Evolutionary conservation across 2,329 filamentous ascomycete species (phyloP).

Genomic region (Chlorencoelia australis): DNA sequence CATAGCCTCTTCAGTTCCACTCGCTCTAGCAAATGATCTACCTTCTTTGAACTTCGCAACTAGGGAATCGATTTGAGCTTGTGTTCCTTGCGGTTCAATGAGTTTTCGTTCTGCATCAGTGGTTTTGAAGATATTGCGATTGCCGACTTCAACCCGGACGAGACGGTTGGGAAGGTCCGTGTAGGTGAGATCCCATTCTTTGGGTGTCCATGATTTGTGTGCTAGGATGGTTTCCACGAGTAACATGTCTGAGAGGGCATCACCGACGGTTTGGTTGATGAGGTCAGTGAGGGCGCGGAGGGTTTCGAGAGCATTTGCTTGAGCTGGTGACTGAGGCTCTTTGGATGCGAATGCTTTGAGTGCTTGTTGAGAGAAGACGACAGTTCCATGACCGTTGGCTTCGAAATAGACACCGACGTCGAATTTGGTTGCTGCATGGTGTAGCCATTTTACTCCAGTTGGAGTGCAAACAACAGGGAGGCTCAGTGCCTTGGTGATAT

Average conservation of each 20-base stretch:
- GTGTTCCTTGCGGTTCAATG: constrained; percentile 66
- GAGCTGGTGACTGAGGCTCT: constrained; percentile 80
- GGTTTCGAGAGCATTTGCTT: constrained; percentile 79
- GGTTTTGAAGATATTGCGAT: constrained; percentile 83
- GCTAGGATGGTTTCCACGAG: constrained; percentile 93
- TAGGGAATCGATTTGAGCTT: constrained; percentile 75
- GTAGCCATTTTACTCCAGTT: constrained; percentile 94
- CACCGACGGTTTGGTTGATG: constrained; percentile 97
- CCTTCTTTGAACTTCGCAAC: constrained; percentile 88
- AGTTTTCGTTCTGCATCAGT: constrained; percentile 88
- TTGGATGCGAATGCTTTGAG: constrained; percentile 68
- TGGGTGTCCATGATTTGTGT: constrained; percentile 83
- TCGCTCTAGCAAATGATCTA: constrained; percentile 82
- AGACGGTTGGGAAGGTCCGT: constrained; percentile 89
- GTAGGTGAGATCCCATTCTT: constrained; percentile 90
- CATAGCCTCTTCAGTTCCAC: constrained; percentile 91
- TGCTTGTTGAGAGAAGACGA: constrained; percentile 83
- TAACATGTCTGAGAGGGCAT: constrained; percentile 91
- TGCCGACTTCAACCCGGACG: constrained; percentile 80
- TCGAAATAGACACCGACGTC: constrained; percentile 98
- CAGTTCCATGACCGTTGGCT: constrained; percentile 94
- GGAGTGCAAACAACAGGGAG: constrained; percentile 88
- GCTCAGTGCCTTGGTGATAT: constrained; percentile 77
- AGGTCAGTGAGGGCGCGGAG: constrained; percentile 76
- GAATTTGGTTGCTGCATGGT: constrained; percentile 91